Evolutionary conservation across 306 rosid species (phyloP).

Genomic region (Myrica gale): DNA sequence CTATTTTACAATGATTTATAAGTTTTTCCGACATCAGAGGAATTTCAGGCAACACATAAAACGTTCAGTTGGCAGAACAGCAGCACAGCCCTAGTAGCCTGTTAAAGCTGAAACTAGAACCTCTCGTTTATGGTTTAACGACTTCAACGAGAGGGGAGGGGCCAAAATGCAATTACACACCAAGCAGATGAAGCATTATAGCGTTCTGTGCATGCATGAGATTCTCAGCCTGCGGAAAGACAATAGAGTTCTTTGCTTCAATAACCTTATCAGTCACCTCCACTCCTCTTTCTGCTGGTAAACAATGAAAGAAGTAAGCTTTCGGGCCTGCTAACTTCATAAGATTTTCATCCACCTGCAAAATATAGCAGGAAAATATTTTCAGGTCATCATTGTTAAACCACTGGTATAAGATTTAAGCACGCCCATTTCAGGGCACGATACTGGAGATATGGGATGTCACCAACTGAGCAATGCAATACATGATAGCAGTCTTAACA

Average conservation of each 20-base stretch:
- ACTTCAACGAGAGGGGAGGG: not conserved
- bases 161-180: constrained; percentile 31
- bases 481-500: not conserved
- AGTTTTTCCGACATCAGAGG: not conserved
- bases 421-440: not conserved
- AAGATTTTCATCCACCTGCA: constrained; percentile 66
- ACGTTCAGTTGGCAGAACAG: not conserved
- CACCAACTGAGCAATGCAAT: not conserved
- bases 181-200: constrained; percentile 85
- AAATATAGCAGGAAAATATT: not conserved
- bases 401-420: not conserved
- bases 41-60: not conserved
- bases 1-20: not conserved
- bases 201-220: constrained; percentile 98
- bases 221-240: constrained; percentile 94
- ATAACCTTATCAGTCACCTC: constrained; percentile 88
- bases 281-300: constrained; percentile 96
- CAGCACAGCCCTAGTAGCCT: too few species aligned
- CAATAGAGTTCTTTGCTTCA: constrained; percentile 89
- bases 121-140: not conserved
- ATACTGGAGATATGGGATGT: not conserved
- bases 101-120: not conserved
- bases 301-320: constrained; percentile 90
- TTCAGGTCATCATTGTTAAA: constrained; percentile 2
- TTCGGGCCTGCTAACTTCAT: constrained; percentile 84